Evolutionary conservation across 192 early-diverging fungal genomes (phyloP), one percentile per base, ranked within the genome.

Genomic region (Lobosporangium transversale): DNA sequence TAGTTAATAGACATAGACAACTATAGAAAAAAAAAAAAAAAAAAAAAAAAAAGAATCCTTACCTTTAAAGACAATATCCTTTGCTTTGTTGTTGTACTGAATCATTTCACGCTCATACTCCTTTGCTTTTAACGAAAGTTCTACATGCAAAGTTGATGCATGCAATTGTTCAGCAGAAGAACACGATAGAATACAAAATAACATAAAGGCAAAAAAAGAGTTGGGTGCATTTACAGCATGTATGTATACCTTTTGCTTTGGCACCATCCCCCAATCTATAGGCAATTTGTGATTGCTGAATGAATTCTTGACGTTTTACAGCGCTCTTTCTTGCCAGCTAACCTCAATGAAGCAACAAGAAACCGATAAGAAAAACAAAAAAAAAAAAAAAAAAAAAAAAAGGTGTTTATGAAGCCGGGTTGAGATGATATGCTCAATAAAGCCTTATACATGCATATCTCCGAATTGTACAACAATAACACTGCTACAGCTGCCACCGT

Each of bases 101-200:
- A 85, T 66, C 90, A 90, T 92, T 37, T 78, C 37, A 9, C 62
- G 50, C 23, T 78, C 85, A 69, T 89, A 84, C 27, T 80, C 76
- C 49, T 90, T 88, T 10, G 84, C 86, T 37, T 88, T 57, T 30
- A 79, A 66, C 2, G 84, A 86, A 18, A 87, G 70, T 18, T 84
- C 79, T 69, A 83, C 9, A 33, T 23, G 35, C 32, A 48, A 30
- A 47, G 9, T 8, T 9, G 14, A 36, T 24, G 45, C n/a, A 7
- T 30, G 32, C 3, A 14, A 49, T 37, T 23, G 29, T 0, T 24
- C 6, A 20, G 5, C 40, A 10, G 17, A 49, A 18, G 26, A 32
- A 14, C 27, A 12, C 3, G 20, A 9, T 35, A 24, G 15, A 43
- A 26, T 0, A 49, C 21, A 15, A 49, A 49, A 6, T 21, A 31